A percentile compares a stretch with the other conserved stretches of the same genome.
These are phyloP conservation scores for Kodamaea kaohsiungensis DNA, from an alignment of 805 yeast genomes.

Conservation along the genomic window DNA sequence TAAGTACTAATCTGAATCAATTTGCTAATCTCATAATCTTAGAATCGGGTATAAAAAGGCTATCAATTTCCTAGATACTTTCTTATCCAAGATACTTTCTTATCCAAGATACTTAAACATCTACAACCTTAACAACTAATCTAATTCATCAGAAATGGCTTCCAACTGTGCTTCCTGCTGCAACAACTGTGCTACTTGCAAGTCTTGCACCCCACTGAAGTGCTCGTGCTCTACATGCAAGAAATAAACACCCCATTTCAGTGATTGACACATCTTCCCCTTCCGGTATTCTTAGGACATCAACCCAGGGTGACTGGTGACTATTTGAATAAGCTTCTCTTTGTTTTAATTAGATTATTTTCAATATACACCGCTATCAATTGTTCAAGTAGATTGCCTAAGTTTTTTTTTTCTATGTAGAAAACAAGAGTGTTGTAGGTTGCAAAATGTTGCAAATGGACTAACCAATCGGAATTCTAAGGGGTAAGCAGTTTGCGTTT, in stretches of 20 bases:
- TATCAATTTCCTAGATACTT: not conserved
- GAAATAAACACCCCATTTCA: conserved; percentile 9
- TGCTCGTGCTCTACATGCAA: conserved; percentile 15
- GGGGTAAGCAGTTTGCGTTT: not conserved
- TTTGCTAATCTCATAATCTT: too few relatives aligned
- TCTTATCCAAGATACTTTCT: not conserved
- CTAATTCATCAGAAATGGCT: conserved; percentile 10
- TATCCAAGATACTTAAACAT: not conserved
- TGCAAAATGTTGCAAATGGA: not conserved
- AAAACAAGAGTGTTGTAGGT: not conserved
- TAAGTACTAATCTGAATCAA: too few relatives aligned
- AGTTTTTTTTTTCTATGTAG: not conserved
- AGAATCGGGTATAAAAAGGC: not conserved
- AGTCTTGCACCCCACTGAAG: conserved; percentile 11
- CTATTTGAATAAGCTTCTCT: not conserved
- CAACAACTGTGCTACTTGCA: conserved; percentile 15
- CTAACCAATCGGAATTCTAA: not conserved
- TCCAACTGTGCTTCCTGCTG: conserved; percentile 13
- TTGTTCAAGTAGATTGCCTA: not conserved
- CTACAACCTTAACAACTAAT: not conserved
- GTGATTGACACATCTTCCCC: not conserved
- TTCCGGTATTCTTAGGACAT: not conserved
- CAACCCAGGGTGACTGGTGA: not conserved
- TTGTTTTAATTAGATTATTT: conserved; percentile 1
- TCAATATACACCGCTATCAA: not conserved